Conservation (phyloP, 805 yeast species). For the Peterozyma toletana region DNA sequence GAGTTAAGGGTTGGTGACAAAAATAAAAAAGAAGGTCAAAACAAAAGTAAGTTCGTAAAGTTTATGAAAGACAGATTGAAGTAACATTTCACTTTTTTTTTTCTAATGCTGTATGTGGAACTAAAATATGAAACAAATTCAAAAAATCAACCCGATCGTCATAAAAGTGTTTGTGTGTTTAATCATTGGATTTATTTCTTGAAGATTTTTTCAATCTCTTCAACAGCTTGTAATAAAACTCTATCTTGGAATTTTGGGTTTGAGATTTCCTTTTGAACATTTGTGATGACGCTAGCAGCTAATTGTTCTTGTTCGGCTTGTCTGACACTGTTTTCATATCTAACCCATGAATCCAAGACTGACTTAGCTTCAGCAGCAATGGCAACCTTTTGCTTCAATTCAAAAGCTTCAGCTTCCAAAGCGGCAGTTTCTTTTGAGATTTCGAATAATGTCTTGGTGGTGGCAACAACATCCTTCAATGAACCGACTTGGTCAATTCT, state of each 20-base stretch:
- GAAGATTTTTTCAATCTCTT: conserved; percentile 86
- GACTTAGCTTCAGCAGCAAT: conserved; percentile 88
- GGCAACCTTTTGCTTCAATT: conserved; percentile 84
- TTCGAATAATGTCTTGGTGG: conserved; percentile 88
- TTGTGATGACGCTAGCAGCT: conserved; percentile 76
- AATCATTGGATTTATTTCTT: conserved; percentile 17
- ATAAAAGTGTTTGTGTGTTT: no score
- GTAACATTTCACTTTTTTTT: not conserved
- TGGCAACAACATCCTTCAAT: conserved; percentile 84
- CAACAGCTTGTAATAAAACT: conserved; percentile 83
- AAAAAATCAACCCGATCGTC: no score
- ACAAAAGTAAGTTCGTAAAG: conserved; percentile 15
- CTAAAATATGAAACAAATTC: conserved; percentile 1
- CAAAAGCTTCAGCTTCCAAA: conserved; percentile 91
- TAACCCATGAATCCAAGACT: conserved; percentile 97
- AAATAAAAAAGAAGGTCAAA: conserved; percentile 8
- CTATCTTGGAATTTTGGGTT: conserved; percentile 91
- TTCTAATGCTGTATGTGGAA: conserved; percentile 4
- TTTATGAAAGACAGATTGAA: conserved; percentile 10
- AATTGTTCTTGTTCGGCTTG: conserved; percentile 93
- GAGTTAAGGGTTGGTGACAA: no score
- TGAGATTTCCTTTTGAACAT: conserved; percentile 77
- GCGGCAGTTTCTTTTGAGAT: conserved; percentile 95
- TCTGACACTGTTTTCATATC: conserved; percentile 95
- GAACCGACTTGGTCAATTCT: conserved; percentile 85